Base-by-base conservation (phyloP, 192 early-diverging fungal species). In the Umbelopsis vinacea region DNA sequence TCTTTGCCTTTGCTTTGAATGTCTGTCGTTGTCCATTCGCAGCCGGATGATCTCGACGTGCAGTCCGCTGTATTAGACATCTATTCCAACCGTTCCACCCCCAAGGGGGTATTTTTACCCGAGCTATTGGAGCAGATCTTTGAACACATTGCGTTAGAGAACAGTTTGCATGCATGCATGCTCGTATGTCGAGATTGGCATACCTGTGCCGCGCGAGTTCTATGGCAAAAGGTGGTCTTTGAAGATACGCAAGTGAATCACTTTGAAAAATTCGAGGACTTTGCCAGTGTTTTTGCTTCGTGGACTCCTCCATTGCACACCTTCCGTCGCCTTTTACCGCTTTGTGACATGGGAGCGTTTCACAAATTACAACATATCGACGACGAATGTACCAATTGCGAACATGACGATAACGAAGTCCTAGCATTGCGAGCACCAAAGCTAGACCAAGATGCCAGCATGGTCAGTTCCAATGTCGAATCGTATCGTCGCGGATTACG, bases 141-240 rank as follows among this genome's bases (percentile, higher is more conserved):
- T 33, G 33, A 37, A 35, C 26, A 29, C 57, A 19, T 63, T 17
- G 57, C 57, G 17, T 35, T 63, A 35, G 57, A 63, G 8, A 63
- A 63, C 33, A 63, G 29, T 33, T 66, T 77, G 10, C 70, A 71
- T 26, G 40, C 79, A 17, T 70, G 71, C 19, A 54, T 77, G 35
- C 55, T 72, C 22, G 79, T 81, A 3, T 74, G 73, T 35, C 73
- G 73, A 35, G 53, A 76, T 19, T 81, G 79, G 75, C 68, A 76
- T 68, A 73, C 67, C 43, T 71, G 72, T 47, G 46, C 70, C 2
- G 55, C 54, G 12, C 75, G 72, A n/a, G 50, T 52, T 11, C 52
- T 81, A 19, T 81, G 79, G 79, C 73, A 70, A 22, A 73, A 66
- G 22, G 55, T 76, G 5, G 50, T 35, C 8, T 81, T 81, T 71